Evolutionary conservation across 495 filamentous ascomycete species (phyloP), one percentile per base, ranked within the genome.

Genomic region (Saxophila tyrrhenica): DNA sequence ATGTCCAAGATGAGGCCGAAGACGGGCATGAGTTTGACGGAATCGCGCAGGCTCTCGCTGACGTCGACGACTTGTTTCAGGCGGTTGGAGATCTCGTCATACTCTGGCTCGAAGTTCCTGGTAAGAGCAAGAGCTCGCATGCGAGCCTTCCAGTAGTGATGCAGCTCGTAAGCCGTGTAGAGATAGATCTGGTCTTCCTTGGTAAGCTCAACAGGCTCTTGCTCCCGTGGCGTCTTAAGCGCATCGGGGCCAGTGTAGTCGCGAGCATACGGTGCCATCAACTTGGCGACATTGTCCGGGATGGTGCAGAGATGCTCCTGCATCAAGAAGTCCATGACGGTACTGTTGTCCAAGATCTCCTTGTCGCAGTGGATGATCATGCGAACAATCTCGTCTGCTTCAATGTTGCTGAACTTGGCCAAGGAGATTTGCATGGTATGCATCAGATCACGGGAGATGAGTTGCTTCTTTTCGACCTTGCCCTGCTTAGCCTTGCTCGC

Each of bases 141-240:
- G 69, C 92, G 82, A 42, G 86, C 85, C 76, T 95, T 97, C 92
- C 92, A 98, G 70, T 98, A 98, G 68, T 98, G 94, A 55, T 94
- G 88, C 59, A 98, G 75, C 65, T 98, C 94, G 59, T 83, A 98
- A 0, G 94, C 87, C 1, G 92, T 97, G 55, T 84, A 83, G 13
- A 98, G 75, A 65, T 89, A 98, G 32, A 98, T 85, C 70, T 96
- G 89, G 70, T 98, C 92, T 62, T 97, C 87, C 54, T 91, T 76
- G 0, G 90, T 95, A 35, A 98, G 80, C 62, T 98, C 92, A 17
- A 60, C 67, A 0, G 92, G 91, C 68, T 97, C 90, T 59, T 87
- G 83, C 63, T 98, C 92, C 35, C 90, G 80, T 52, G 80, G 80
- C 39, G 86, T 82, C 55, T 79, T 83, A 32, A 81, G 75, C 13